A percentile compares a stretch with the other conserved stretches of the same genome.
These are phyloP conservation scores for Ajuga chamaepitys DNA, from an alignment of 257 asterid species.

Conservation along the genomic window DNA sequence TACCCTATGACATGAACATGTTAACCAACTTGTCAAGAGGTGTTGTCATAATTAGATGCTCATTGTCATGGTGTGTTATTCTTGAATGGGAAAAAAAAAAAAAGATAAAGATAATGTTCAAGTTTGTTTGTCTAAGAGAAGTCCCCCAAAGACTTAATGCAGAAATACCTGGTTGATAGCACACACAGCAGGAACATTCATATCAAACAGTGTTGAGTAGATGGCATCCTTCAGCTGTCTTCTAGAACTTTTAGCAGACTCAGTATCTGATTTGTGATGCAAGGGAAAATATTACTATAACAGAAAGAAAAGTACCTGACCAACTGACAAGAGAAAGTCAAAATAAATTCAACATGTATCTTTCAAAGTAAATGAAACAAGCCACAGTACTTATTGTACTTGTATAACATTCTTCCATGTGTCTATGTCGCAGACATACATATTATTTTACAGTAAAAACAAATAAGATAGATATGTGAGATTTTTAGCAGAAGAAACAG, in stretches of 20 bases:
- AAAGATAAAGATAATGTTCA: not conserved
- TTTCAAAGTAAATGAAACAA: not conserved
- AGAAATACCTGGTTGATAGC: conserved; percentile 82
- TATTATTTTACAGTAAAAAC: conserved; percentile 1
- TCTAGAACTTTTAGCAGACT: conserved; percentile 66
- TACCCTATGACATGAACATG: not conserved
- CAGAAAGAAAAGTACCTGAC: not conserved
- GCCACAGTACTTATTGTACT: not conserved
- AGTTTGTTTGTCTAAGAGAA: not conserved
- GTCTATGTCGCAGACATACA: not conserved
- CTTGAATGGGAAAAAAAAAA: not conserved
- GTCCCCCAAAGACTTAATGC: not conserved
- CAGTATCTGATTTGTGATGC: conserved; percentile 50
- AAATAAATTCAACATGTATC: not conserved
- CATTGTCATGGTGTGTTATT: not conserved
- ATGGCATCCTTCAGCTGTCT: conserved; percentile 73
- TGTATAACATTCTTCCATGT: not conserved
- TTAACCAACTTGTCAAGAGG: not conserved
- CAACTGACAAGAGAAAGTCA: not conserved
- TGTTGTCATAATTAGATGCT: not conserved
- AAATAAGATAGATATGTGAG: not conserved
- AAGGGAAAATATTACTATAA: conserved; percentile 6
- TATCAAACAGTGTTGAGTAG: conserved; percentile 72
- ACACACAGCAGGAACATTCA: conserved; percentile 96
- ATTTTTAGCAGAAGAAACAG: conserved; percentile 2